Evolutionary conservation across 2,329 filamentous ascomycete species (phyloP).

Genomic region (Nothomitra cinnamomea): DNA sequence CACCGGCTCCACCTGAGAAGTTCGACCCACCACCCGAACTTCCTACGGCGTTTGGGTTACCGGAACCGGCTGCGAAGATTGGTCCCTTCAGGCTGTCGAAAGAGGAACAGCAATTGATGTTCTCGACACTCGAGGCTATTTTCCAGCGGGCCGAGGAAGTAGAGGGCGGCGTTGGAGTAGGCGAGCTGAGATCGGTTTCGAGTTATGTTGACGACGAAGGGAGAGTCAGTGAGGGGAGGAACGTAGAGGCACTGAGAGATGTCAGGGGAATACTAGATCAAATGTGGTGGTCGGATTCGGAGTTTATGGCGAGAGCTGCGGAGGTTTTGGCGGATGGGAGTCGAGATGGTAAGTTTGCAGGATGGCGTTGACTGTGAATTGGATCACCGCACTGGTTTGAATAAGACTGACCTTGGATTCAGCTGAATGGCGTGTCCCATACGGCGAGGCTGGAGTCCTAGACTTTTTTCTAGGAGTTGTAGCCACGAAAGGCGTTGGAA

Average conservation of each 20-base stretch:
- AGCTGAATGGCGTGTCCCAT: constrained; percentile 24
- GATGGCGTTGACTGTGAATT: not conserved
- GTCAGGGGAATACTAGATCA: constrained; percentile 18
- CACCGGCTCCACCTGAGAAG: not conserved
- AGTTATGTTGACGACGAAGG: not conserved
- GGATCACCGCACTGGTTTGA: not conserved
- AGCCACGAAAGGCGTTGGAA: constrained; percentile 16
- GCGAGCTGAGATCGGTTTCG: constrained; percentile 14
- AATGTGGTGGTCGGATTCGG: constrained; percentile 22
- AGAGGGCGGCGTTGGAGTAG: constrained; percentile 14
- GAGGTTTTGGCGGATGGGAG: constrained; percentile 26
- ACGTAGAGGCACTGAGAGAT: constrained; percentile 14
- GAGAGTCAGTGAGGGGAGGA: constrained; percentile 3
- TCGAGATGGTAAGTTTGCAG: constrained; percentile 23
- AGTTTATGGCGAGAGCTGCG: constrained; percentile 19
- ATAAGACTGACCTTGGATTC: constrained; percentile 8
- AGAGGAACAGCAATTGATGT: constrained; percentile 4
- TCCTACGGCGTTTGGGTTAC: not conserved
- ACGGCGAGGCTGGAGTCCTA: constrained; percentile 24
- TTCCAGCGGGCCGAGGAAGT: constrained; percentile 16
- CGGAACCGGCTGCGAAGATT: too few relatives aligned
- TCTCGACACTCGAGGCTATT: constrained; percentile 14
- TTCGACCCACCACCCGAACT: not conserved
- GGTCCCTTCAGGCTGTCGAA: not conserved
- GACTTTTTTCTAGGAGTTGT: constrained; percentile 25